Evolutionary conservation across 1,139 yeast species (phyloP).

Genomic region (Blastobotrys proliferans): DNA sequence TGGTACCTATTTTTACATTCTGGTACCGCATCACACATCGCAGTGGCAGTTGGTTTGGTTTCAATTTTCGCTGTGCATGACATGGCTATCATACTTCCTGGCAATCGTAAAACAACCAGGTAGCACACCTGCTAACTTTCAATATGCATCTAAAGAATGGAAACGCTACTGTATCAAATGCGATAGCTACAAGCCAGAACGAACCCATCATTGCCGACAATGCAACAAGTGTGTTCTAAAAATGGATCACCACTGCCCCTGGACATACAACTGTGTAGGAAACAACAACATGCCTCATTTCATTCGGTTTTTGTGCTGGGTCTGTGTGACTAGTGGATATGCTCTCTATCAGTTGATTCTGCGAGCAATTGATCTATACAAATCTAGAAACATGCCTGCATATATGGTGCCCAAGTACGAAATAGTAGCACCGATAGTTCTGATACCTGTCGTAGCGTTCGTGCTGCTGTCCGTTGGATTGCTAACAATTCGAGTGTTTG

Average conservation of each 20-base stretch:
- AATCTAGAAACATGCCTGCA: conserved; percentile 53
- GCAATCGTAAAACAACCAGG: conserved; percentile 64
- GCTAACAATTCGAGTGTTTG: conserved; percentile 57
- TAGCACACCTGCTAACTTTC: conserved; percentile 44
- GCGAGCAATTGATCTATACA: conserved; percentile 47
- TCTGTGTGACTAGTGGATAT: conserved; percentile 51
- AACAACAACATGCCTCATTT: conserved; percentile 78
- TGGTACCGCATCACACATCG: conserved; percentile 43
- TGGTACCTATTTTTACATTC: conserved; percentile 58
- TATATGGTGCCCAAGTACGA: conserved; percentile 54
- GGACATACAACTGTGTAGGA: conserved; percentile 86
- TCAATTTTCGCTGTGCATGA: conserved; percentile 48
- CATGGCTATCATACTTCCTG: conserved; percentile 66
- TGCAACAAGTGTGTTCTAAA: conserved; percentile 55
- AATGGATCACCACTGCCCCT: conserved; percentile 89
- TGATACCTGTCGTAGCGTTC: conserved; percentile 55
- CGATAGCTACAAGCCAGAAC: conserved; percentile 60
- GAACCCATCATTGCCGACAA: conserved; percentile 72
- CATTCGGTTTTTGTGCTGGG: conserved; percentile 70
- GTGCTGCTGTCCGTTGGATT: conserved; percentile 56
- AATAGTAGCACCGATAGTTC: conserved; percentile 51
- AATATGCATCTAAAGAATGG: conserved; percentile 44
- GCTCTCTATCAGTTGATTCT: conserved; percentile 44
- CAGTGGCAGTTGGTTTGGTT: conserved; percentile 43
- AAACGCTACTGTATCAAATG: conserved; percentile 66